Base-by-base conservation (phyloP, 2,329 filamentous ascomycete genomes). In the Verticillium longisporum region DNA sequence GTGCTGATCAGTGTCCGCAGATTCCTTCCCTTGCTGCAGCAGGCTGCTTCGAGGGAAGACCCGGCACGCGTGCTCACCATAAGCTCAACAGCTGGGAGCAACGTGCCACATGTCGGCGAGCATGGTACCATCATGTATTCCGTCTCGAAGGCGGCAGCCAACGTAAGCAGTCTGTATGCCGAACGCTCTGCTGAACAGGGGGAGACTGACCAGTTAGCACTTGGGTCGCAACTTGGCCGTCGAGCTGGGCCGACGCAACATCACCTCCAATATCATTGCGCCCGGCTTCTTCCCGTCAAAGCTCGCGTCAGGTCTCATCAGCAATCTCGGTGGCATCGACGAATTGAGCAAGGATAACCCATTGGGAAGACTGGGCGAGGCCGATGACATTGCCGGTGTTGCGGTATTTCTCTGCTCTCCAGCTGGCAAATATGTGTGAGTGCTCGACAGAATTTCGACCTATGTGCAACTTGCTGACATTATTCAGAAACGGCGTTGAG, bases 251-350 rank as follows among this genome's bases (percentile, higher is more conserved):
- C 86, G 87, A 0, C 75, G 83, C 13, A 78, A 86, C 66, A 86
- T 91, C 66, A 79, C 89, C 11, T 83, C 83, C 61, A 91, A 90
- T 67, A 81, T 83, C 55, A 83, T 91, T 59, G 85, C 86, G 1
- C 88, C 88, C 0, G 87, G 87, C 0, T 88, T 90, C 71, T 90
- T 88, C 73, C 85, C 86, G 2, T 85, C 81, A 3, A 89, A 89
- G 74, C 84, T 90, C 80, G 85, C 88, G 0, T 81, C 78, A 60
- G 87, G 83, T 0, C 68, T 91, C 54, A 88, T 91, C 72, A 81
- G 83, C 62, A 72, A 81, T 65, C 75, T 80, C 56, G 88, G 88
- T 13, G 88, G 88, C 2, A 73, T 74, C 53, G 76, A 82, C 18
- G 73, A 73, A 59, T 64, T 87, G 50, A 80, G 76, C 31, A 77